Evolutionary conservation across 129 eudicot species (phyloP).

Genomic region (Artemisia annua): DNA sequence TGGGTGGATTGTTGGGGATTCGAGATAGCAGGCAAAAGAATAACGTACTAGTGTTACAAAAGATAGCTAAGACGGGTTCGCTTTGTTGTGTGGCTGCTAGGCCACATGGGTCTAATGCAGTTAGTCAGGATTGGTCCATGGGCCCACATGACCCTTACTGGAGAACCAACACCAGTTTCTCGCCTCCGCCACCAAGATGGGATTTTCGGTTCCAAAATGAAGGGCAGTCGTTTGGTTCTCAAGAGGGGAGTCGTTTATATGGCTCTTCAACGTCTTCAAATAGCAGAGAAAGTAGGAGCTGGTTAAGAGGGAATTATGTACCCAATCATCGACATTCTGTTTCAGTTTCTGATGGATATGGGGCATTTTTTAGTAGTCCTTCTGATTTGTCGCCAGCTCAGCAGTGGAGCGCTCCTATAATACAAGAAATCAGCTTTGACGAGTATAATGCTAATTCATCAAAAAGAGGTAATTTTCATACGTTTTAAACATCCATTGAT

Average conservation of each 20-base stretch:
- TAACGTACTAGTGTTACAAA: slow-evolving; percentile 23
- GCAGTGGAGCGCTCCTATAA: slow-evolving; percentile 79
- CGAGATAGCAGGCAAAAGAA: neutral
- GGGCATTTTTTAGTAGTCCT: slow-evolving; percentile 66
- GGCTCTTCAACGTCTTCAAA: slow-evolving; percentile 78
- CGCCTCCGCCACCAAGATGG: slow-evolving; percentile 86
- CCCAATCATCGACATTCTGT: slow-evolving; percentile 50
- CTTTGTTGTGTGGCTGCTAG: slow-evolving; percentile 99
- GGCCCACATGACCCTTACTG: slow-evolving; percentile 89
- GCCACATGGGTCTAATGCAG: slow-evolving; percentile 91
- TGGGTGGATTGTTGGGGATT: neutral
- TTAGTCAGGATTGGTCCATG: slow-evolving; percentile 82
- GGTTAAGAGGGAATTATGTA: slow-evolving; percentile 62
- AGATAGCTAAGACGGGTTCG: slow-evolving; percentile 89
- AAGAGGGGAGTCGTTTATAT: slow-evolving; percentile 66
- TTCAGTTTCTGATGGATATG: slow-evolving; percentile 72
- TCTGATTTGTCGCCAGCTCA: slow-evolving; percentile 69
- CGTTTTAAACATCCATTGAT: neutral
- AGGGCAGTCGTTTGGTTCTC: slow-evolving; percentile 62
- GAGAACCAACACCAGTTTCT: slow-evolving; percentile 87
- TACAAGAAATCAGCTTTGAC: slow-evolving; percentile 64
- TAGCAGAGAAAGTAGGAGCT: slow-evolving; percentile 81
- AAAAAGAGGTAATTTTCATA: slow-evolving; percentile 52
- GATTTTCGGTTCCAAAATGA: slow-evolving; percentile 72
- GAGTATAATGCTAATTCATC: slow-evolving; percentile 47